Evolutionary conservation across 2,329 filamentous ascomycete species (phyloP).

Genomic region (Diaporthe vaccinii): DNA sequence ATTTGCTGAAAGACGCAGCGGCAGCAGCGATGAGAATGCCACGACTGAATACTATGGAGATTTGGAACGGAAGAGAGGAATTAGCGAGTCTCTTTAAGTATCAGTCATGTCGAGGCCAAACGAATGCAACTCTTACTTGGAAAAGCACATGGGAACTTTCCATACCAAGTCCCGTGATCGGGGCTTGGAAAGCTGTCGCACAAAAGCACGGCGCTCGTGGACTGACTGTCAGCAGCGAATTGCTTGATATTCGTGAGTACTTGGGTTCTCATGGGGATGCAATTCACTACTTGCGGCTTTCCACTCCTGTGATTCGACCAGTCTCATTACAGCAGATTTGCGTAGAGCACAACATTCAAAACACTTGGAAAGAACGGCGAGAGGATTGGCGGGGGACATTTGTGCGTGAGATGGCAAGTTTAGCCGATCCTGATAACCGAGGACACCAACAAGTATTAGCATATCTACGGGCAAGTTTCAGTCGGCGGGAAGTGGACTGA

Average conservation of each 20-base stretch:
- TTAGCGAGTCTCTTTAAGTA: conserved; percentile 50
- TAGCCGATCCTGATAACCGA: not conserved
- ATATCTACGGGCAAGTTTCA: not conserved
- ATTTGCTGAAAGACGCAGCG: conserved; percentile 45
- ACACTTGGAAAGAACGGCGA: not conserved
- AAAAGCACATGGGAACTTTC: conserved; percentile 49
- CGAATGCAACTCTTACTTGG: conserved; percentile 45
- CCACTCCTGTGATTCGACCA: not conserved
- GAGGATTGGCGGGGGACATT: not conserved
- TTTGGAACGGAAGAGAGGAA: conserved; percentile 51
- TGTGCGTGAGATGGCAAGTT: not conserved
- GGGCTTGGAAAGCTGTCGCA: conserved; percentile 49
- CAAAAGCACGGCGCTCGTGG: conserved; percentile 43
- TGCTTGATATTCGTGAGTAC: not conserved
- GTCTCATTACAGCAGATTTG: not conserved
- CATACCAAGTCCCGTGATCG: conserved; percentile 43
- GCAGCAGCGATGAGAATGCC: conserved; percentile 49
- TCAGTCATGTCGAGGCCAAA: conserved; percentile 38
- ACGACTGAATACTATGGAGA: conserved; percentile 50
- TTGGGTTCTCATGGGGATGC: not conserved
- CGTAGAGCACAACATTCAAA: not conserved
- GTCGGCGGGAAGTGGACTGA: not conserved
- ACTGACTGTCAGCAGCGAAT: conserved; percentile 44
- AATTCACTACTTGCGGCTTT: not conserved
- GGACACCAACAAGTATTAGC: not conserved